Evolutionary conservation across 176 grass and related monocot genomes (phyloP), one percentile per base, ranked within the genome.

Genomic region (Musa acuminata): DNA sequence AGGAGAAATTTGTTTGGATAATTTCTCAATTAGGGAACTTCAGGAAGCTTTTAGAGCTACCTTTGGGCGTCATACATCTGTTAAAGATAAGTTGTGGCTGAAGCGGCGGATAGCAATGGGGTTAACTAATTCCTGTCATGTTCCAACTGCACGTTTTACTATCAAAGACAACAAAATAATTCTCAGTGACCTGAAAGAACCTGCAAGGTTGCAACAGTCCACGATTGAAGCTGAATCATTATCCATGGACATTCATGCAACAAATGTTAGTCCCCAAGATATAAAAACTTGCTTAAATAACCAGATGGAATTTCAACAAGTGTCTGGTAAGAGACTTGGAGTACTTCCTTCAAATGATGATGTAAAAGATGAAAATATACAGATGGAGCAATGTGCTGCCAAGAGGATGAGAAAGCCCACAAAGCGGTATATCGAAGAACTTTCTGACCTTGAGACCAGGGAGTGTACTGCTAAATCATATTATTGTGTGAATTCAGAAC

Each of bases 31-130:
- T 43, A 88, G 91, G 79, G 96, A 99, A 85, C 87, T 99, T 69
- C 96, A 99, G 77, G 96, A 95, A 82, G 86, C 87, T 77, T 99
- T 99, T 77, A 83, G 81, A 80, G 82, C 96, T 55, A 92, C 91
- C 16, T 99, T 99, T 91, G 96, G 91, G 53, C 91, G 88, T 8
- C 84, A 85, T 27, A 99, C 96, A 83, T 89, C 82, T 84, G 96
- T 99, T 60, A 99, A 99, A 81, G 96, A 99, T 77, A 99, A 99
- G 83, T 78, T 93, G 87, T 99, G 96, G 96, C 96, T 99, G 69
- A 99, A 92, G 77, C 82, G 96, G 55, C 84, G 88, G 66, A 99
- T 99, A 76, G 62, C 88, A 77, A 99, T 99, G 96, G 96, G 96
- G 11, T 77, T 99, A 75, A 86, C 67, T 62, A 99, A 95, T 85